These are phyloP conservation scores for Hemileccinum rubropunctum DNA, from an alignment of 768 basidiomycete genomes.

Conservation along the genomic window DNA sequence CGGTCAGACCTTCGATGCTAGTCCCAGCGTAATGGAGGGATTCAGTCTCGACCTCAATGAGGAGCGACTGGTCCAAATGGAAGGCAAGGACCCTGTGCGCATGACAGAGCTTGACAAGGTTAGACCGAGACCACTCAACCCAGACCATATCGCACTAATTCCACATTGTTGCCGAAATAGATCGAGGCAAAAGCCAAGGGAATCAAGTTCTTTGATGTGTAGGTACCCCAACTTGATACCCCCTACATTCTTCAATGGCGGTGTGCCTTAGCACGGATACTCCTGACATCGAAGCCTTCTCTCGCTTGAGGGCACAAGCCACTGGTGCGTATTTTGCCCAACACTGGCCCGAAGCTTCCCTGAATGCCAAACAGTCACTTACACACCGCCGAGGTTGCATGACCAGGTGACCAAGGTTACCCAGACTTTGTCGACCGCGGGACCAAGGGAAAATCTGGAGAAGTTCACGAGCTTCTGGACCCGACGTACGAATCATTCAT, in stretches of 20 bases:
- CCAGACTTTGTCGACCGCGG: slow-evolving; percentile 62
- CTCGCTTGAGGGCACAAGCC: slow-evolving; percentile 34
- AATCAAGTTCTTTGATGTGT: slow-evolving; percentile 87
- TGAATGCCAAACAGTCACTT: slow-evolving; percentile 40
- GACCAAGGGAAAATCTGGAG: slow-evolving; percentile 60
- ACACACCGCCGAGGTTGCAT: slow-evolving; percentile 59
- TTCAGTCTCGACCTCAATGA: slow-evolving; percentile 73
- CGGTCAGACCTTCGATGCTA: slow-evolving; percentile 25
- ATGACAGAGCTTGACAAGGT: slow-evolving; percentile 93
- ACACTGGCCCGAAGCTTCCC: neutral
- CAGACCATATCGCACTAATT: neutral
- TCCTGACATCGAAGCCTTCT: slow-evolving; percentile 50
- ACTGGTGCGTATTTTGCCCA: slow-evolving; percentile 35
- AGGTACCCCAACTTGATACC: slow-evolving; percentile 22
- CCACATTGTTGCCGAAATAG: slow-evolving; percentile 33
- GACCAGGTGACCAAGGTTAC: slow-evolving; percentile 58
- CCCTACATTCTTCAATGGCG: neutral
- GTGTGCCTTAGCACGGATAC: slow-evolving; percentile 63
- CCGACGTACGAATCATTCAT: slow-evolving; percentile 50
- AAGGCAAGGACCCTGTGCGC: slow-evolving; percentile 68
- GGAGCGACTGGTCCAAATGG: slow-evolving; percentile 71
- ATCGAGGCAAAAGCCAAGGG: slow-evolving; percentile 76
- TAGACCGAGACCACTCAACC: neutral
- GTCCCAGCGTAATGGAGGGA: slow-evolving; percentile 34
- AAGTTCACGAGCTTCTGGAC: slow-evolving; percentile 72